Conservation (phyloP, 345 rosid genomes). For the Salix arbutifolia region DNA sequence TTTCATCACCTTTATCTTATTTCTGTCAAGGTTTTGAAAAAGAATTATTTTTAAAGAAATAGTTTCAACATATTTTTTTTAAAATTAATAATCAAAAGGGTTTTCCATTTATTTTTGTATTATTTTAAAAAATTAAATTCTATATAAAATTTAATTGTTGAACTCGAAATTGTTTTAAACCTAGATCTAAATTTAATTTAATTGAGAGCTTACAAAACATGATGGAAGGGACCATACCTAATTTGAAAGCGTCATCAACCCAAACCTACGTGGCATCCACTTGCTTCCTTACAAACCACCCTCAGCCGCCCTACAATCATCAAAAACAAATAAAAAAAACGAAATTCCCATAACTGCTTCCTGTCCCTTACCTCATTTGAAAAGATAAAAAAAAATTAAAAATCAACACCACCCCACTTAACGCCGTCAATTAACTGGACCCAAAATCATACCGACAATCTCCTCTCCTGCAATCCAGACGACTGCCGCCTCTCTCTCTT, state of each 20-base stretch:
- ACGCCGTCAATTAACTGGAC: slow-evolving; percentile 7
- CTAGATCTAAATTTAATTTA: too few species aligned
- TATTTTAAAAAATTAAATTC: too few species aligned
- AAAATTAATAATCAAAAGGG: too few species aligned
- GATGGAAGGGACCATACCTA: neutral
- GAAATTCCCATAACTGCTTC: neutral
- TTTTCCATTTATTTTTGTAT: too few species aligned
- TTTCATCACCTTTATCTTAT: too few species aligned
- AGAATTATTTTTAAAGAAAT: too few species aligned
- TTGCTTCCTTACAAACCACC: neutral
- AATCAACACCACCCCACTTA: neutral
- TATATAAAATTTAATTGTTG: too few species aligned
- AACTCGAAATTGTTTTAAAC: too few species aligned
- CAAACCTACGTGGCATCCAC: neutral
- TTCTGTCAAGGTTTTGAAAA: too few species aligned
- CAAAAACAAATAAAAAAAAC: neutral
- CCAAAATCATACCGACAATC: neutral
- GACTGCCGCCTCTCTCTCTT: neutral
- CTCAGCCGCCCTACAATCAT: neutral
- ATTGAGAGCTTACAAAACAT: too few species aligned
- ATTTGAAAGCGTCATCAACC: neutral
- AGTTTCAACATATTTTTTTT: too few species aligned
- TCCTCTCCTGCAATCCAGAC: neutral
- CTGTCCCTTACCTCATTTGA: neutral
- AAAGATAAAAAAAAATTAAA: neutral